phyloP scores from a whole-genome alignment of 1,284 basidiomycete genomes.

The Marasmius tenuissimus region DNA sequence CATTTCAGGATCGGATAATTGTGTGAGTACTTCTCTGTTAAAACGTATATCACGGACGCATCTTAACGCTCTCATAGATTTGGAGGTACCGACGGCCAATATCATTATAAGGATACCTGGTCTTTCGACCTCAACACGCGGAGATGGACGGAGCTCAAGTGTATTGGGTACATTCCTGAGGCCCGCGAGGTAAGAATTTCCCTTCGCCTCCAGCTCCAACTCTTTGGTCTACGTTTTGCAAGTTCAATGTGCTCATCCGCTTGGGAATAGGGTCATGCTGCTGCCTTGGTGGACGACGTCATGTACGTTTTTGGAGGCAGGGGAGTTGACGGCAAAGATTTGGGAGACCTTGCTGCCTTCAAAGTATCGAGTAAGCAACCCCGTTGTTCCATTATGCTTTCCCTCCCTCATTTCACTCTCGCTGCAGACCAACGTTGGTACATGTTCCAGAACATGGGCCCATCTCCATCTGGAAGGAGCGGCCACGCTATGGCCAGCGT shows the following conservation, averaged over 20 bases:
- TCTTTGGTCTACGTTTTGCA: neutral
- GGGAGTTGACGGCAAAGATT: constrained; percentile 95
- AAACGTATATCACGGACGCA: constrained; percentile 9
- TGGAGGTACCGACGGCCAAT: constrained; percentile 97
- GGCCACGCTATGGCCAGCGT: constrained; percentile 95
- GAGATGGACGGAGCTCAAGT: constrained; percentile 91
- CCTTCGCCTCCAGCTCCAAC: neutral
- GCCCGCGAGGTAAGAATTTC: constrained; percentile 72
- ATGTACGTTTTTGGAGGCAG: constrained; percentile 98
- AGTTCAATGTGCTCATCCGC: neutral
- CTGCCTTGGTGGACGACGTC: constrained; percentile 95
- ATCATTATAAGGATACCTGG: constrained; percentile 99
- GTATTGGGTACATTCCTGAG: constrained; percentile 97
- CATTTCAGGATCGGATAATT: constrained; percentile 83
- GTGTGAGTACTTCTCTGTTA: constrained; percentile 52
- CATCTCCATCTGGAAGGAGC: constrained; percentile 85
- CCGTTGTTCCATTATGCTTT: constrained; percentile 5
- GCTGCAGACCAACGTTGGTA: constrained; percentile 81
- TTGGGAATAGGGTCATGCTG: constrained; percentile 78
- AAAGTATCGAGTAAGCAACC: constrained; percentile 83
- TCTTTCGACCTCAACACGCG: constrained; percentile 84
- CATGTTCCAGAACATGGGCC: constrained; percentile 99
- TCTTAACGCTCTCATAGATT: constrained; percentile 57
- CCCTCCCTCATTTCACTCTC: constrained; percentile 5
- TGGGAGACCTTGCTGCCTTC: constrained; percentile 95